These are phyloP conservation scores for Hymenoscyphus occultus DNA, from an alignment of 2,329 filamentous ascomycete genomes.

Conservation along the genomic window DNA sequence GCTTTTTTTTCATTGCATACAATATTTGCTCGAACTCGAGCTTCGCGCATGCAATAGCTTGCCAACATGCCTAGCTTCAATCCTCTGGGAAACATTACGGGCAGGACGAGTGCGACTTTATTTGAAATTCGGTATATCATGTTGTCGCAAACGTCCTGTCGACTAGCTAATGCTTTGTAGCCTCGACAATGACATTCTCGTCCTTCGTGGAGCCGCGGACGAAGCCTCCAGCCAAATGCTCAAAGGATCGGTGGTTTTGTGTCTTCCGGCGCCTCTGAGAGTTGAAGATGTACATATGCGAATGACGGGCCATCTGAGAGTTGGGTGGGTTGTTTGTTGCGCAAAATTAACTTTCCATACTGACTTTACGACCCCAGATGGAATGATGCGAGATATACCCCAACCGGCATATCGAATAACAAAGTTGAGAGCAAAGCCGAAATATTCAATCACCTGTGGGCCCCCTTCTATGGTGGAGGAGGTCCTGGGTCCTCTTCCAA, in stretches of 20 bases:
- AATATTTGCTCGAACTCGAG: not conserved
- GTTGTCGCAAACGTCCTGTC: slow-evolving; percentile 10
- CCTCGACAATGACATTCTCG: slow-evolving; percentile 74
- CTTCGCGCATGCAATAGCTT: slow-evolving; percentile 8
- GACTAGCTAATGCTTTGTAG: slow-evolving; percentile 42
- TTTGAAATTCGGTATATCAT: slow-evolving; percentile 39
- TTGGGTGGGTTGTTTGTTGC: slow-evolving; percentile 54
- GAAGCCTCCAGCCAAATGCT: slow-evolving; percentile 74
- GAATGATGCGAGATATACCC: slow-evolving; percentile 51
- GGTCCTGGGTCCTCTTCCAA: slow-evolving; percentile 46
- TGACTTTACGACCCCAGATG: slow-evolving; percentile 40
- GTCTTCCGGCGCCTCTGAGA: slow-evolving; percentile 64
- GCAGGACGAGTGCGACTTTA: slow-evolving; percentile 35
- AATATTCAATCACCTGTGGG: slow-evolving; percentile 69
- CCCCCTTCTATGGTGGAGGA: slow-evolving; percentile 57
- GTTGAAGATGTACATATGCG: slow-evolving; percentile 72
- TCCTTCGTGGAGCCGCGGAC: slow-evolving; percentile 71
- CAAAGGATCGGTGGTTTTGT: slow-evolving; percentile 71
- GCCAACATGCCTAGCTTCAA: slow-evolving; percentile 37
- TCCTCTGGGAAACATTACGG: slow-evolving; percentile 35
- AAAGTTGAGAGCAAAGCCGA: slow-evolving; percentile 56
- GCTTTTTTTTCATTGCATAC: not conserved
- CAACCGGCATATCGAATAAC: slow-evolving; percentile 57
- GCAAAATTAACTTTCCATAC: not conserved
- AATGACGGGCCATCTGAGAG: slow-evolving; percentile 65